Conservation (phyloP, 768 basidiomycete genomes). For the Psilocybe tampanensis region DNA sequence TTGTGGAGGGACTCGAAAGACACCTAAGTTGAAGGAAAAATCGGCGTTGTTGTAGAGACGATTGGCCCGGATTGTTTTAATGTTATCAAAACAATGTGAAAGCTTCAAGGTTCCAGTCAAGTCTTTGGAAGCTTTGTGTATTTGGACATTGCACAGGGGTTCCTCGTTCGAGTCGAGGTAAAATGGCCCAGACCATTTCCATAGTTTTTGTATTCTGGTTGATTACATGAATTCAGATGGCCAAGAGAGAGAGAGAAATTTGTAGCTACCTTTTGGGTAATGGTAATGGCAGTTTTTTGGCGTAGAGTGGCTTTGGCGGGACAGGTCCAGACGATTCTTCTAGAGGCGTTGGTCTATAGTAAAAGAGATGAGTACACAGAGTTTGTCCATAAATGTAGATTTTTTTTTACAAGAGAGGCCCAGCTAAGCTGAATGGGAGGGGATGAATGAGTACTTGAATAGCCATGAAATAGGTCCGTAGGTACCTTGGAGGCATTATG, state of each 20-base stretch:
- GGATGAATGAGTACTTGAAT: background rate
- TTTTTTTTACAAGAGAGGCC: constrained; percentile 32
- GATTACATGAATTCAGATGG: background rate
- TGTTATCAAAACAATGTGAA: constrained; percentile 43
- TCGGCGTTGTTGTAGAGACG: constrained; percentile 53
- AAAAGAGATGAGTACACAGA: background rate
- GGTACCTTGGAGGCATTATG: constrained; percentile 45
- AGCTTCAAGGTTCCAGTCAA: constrained; percentile 45
- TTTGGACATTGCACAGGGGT: constrained; percentile 48
- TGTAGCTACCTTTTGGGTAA: constrained; percentile 20
- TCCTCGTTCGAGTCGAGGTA: constrained; percentile 39
- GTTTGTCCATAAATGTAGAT: background rate
- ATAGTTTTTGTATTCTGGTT: constrained; percentile 57
- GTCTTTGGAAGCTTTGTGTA: constrained; percentile 49
- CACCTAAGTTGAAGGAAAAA: constrained; percentile 45
- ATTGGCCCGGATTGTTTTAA: constrained; percentile 44
- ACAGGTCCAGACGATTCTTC: constrained; percentile 24
- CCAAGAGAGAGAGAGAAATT: background rate
- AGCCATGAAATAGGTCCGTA: background rate
- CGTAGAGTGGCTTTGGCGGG: constrained; percentile 23
- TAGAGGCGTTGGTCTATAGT: constrained; percentile 20
- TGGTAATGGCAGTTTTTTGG: constrained; percentile 10
- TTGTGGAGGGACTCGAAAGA: constrained; percentile 54
- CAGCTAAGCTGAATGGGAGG: constrained; percentile 30
- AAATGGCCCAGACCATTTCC: constrained; percentile 67